These are phyloP conservation scores for Alternaria incomplexa DNA, from an alignment of 2,329 filamentous ascomycete species.

Conservation along the genomic window DNA sequence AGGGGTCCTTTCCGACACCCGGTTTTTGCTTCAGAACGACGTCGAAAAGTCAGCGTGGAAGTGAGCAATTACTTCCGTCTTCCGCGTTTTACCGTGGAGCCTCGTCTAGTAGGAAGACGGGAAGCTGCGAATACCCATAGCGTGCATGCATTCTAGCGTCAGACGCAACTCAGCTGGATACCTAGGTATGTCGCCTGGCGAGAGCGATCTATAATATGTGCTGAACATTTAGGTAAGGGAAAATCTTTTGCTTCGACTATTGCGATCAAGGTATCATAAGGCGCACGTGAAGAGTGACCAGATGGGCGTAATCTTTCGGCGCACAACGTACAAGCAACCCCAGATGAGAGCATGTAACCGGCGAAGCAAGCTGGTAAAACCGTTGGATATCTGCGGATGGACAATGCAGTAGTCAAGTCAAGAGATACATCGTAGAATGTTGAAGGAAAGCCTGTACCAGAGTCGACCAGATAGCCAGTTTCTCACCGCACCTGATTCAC, in stretches of 20 bases:
- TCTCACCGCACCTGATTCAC: background rate
- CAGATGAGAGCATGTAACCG: background rate
- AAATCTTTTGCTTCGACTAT: background rate
- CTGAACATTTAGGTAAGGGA: background rate
- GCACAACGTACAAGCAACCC: background rate
- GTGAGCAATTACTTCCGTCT: background rate
- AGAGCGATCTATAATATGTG: background rate
- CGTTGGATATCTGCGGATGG: background rate
- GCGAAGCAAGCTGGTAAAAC: background rate
- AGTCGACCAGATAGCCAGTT: background rate
- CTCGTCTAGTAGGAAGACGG: background rate
- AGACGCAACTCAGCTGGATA: background rate
- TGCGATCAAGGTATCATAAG: background rate
- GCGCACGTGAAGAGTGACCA: background rate
- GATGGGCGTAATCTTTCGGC: background rate
- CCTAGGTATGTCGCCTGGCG: background rate
- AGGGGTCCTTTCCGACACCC: background rate
- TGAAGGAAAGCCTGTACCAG: background rate
- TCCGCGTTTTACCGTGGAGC: background rate
- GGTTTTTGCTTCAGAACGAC: background rate
- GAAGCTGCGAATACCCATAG: background rate
- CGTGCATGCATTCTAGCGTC: background rate
- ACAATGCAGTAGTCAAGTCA: background rate
- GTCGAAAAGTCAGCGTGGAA: background rate
- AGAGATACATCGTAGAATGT: background rate